These are phyloP conservation scores for Pythium folliculosum DNA, from an alignment of 352 stramenopile species.

Conservation along the genomic window DNA sequence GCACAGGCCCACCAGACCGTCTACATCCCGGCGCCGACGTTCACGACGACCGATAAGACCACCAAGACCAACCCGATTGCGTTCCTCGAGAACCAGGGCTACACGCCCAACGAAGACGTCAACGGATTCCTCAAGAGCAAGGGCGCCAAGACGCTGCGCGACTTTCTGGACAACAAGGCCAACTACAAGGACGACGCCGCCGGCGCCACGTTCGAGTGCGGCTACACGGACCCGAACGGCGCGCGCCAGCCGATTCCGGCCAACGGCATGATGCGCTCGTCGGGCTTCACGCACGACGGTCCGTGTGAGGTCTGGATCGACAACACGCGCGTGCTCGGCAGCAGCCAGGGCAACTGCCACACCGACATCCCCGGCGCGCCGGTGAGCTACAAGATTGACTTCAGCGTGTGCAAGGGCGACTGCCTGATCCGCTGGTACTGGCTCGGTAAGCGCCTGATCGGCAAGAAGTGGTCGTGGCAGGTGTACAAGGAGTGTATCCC, in stretches of 20 bases:
- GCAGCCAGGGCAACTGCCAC: slow-evolving; percentile 22
- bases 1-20: slow-evolving; percentile 21
- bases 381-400: slow-evolving; percentile 35
- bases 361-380: slow-evolving; percentile 18
- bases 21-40: slow-evolving; percentile 16
- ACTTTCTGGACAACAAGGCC: slow-evolving; percentile 39
- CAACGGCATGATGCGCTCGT: slow-evolving; percentile 24
- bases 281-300: slow-evolving; percentile 35
- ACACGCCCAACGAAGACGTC: slow-evolving; percentile 43
- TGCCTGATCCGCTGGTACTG: slow-evolving; percentile 33
- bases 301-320: slow-evolving; percentile 28
- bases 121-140: slow-evolving; percentile 35
- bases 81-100: slow-evolving; percentile 41
- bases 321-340: slow-evolving; percentile 16
- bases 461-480: slow-evolving; percentile 50
- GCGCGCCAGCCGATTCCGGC: slow-evolving; percentile 22
- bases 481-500: slow-evolving; percentile 57
- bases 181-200: slow-evolving; percentile 35
- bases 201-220: slow-evolving; percentile 24
- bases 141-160: slow-evolving; percentile 38
- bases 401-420: slow-evolving; percentile 20
- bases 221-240: slow-evolving; percentile 27
- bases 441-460: slow-evolving; percentile 31
- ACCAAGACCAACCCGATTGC: slow-evolving; percentile 35
- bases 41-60: slow-evolving; percentile 21